A percentile compares a stretch with the other conserved stretches of the same genome.
phyloP scores from a whole-genome alignment of 2,329 filamentous ascomycete species.

The Fusarium coffeatum region DNA sequence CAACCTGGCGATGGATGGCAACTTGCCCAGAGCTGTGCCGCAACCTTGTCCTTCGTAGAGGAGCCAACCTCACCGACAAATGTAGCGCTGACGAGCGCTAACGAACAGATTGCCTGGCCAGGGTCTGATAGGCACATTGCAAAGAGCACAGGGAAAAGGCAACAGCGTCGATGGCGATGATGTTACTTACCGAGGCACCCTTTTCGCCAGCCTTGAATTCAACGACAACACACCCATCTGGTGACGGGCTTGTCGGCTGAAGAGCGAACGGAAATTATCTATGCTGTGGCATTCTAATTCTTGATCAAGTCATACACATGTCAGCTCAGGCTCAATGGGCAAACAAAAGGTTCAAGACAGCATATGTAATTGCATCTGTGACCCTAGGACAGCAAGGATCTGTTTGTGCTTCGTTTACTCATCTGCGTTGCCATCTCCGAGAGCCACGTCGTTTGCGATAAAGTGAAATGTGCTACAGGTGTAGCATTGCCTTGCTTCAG shows the following conservation, averaged over 20 bases:
- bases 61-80: slow-evolving; percentile 15
- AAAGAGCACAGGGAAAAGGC: slow-evolving; percentile 15
- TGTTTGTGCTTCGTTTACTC: slow-evolving; percentile 7
- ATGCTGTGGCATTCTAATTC: neutral
- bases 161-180: slow-evolving; percentile 2
- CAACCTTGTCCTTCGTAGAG: slow-evolving; percentile 15
- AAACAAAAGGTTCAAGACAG: slow-evolving; percentile 11
- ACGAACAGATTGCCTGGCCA: slow-evolving; percentile 5
- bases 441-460: slow-evolving; percentile 15
- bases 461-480: slow-evolving; percentile 24
- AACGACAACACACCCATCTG: neutral
- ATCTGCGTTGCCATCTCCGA: slow-evolving; percentile 4
- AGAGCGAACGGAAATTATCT: neutral
- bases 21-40: slow-evolving; percentile 27
- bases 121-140: slow-evolving; percentile 1
- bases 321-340: slow-evolving; percentile 20
- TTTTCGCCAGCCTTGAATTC: slow-evolving; percentile 29
- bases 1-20: slow-evolving; percentile 12
- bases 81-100: slow-evolving; percentile 10
- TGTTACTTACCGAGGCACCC: slow-evolving; percentile 13
- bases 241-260: neutral
- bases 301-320: slow-evolving; percentile 23
- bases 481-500: slow-evolving; percentile 6
- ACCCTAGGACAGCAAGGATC: slow-evolving; percentile 16
- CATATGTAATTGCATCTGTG: slow-evolving; percentile 18